A percentile compares a stretch with the other conserved stretches of the same genome.
These are phyloP conservation scores for Suillus subaureus DNA, from an alignment of 768 basidiomycete species.

Conservation along the genomic window DNA sequence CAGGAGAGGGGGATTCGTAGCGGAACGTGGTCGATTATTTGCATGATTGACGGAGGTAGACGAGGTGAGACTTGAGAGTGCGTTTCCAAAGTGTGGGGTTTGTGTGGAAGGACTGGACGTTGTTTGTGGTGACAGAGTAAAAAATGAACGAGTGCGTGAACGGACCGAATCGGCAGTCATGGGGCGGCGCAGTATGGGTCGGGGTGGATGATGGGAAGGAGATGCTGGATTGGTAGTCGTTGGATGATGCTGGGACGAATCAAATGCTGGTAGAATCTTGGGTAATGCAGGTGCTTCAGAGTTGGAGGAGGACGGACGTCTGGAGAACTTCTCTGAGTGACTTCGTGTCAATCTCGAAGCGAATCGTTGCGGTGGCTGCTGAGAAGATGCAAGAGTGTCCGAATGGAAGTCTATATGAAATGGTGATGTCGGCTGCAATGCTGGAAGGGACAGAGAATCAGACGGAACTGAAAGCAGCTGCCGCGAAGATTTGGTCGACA, in stretches of 20 bases:
- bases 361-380: conserved; percentile 22
- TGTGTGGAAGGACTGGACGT: conserved; percentile 16
- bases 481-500: conserved; percentile 58
- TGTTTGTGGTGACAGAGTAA: conserved; percentile 26
- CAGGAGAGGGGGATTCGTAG: conserved; percentile 70
- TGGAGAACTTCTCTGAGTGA: conserved; percentile 40
- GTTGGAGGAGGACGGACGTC: conserved; percentile 13
- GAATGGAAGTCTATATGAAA: conserved; percentile 38
- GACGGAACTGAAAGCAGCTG: conserved; percentile 33
- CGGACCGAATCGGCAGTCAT: conserved; percentile 45
- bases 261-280: conserved; percentile 7
- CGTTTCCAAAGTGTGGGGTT: conserved; percentile 14
- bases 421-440: conserved; percentile 46
- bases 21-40: conserved; percentile 46
- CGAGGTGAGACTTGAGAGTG: conserved; percentile 15
- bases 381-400: conserved; percentile 16
- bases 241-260: conserved; percentile 17
- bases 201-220: conserved; percentile 20
- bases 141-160: conserved; percentile 31
- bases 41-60: conserved; percentile 26
- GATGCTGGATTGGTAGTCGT: conserved; percentile 20
- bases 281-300: conserved; percentile 18
- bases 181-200: conserved; percentile 35
- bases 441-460: conserved; percentile 38
- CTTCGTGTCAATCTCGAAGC: conserved; percentile 43